phyloP scores from a whole-genome alignment of 768 basidiomycete species.

The Lentinula boryana region DNA sequence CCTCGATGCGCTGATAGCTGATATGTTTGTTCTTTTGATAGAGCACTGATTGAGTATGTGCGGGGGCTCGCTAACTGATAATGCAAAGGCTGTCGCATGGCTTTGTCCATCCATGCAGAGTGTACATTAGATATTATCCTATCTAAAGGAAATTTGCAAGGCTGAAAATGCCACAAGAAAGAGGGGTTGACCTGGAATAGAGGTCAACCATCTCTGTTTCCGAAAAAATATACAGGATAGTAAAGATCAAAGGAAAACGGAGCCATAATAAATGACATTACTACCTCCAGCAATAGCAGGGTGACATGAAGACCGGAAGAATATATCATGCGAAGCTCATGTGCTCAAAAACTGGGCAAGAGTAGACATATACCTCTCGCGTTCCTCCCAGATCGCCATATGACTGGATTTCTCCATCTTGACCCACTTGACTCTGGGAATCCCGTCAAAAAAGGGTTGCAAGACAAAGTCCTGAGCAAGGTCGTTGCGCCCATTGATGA shows the following conservation, averaged over 20 bases:
- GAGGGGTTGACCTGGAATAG: too few relatives aligned
- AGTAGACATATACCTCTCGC: slow-evolving; percentile 30
- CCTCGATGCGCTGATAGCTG: not conserved
- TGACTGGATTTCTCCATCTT: slow-evolving; percentile 39
- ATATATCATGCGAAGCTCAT: not conserved
- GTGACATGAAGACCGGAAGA: too few relatives aligned
- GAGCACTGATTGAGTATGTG: slow-evolving; percentile 4
- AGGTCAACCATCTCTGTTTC: too few relatives aligned
- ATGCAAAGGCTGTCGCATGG: too few relatives aligned
- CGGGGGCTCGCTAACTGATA: not conserved
- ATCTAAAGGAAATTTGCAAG: too few relatives aligned
- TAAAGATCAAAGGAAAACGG: not conserved
- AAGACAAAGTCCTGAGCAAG: slow-evolving; percentile 32
- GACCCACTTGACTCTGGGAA: slow-evolving; percentile 37
- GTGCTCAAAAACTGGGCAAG: slow-evolving; percentile 24
- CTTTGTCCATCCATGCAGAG: too few relatives aligned
- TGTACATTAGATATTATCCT: too few relatives aligned
- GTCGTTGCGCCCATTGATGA: slow-evolving; percentile 37
- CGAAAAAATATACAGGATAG: not conserved
- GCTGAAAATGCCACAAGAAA: too few relatives aligned
- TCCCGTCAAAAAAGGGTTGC: slow-evolving; percentile 29
- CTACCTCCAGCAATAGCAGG: too few relatives aligned
- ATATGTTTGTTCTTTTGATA: not conserved
- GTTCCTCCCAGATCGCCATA: slow-evolving; percentile 37
- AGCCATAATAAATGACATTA: not conserved